Percentiles rank a stretch among this genome's conserved stretches.
Conservation (phyloP, 495 filamentous ascomycete genomes). For the Penicillium robsamsonii region DNA sequence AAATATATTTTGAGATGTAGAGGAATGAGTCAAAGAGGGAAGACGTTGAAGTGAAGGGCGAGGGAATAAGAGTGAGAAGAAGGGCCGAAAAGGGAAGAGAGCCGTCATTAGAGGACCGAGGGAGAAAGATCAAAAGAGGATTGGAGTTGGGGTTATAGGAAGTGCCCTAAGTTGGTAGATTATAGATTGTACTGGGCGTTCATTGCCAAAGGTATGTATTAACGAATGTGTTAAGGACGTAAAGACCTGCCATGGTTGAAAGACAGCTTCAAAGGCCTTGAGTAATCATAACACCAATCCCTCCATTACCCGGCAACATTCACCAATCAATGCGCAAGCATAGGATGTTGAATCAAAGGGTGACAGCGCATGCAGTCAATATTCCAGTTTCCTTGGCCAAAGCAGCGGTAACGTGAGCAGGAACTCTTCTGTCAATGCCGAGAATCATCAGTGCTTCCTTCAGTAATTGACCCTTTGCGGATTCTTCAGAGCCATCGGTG, state of each 20-base stretch:
- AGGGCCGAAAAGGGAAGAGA: too few species aligned
- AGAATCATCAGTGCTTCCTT: slow-evolving; percentile 74
- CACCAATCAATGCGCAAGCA: background rate
- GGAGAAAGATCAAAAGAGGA: too few species aligned
- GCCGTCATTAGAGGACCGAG: too few species aligned
- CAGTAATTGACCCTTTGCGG: background rate
- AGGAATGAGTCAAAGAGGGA: too few species aligned
- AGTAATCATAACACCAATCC: background rate
- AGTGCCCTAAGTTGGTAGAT: too few species aligned
- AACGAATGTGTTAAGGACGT: background rate
- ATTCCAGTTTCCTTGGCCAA: slow-evolving; percentile 58
- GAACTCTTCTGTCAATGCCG: slow-evolving; percentile 58
- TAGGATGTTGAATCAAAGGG: slow-evolving; percentile 28
- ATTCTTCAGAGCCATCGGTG: slow-evolving; percentile 1
- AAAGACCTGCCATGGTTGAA: background rate
- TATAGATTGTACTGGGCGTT: too few species aligned
- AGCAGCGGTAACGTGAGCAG: slow-evolving; percentile 51
- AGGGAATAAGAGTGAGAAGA: too few species aligned
- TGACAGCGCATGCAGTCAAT: slow-evolving; percentile 59
- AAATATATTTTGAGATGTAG: too few species aligned
- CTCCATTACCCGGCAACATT: background rate
- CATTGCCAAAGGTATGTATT: background rate
- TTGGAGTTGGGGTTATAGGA: too few species aligned
- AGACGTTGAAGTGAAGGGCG: too few species aligned
- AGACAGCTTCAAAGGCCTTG: background rate